Evolutionary conservation across 805 yeast genomes (phyloP), one percentile per base, ranked within the genome.

Genomic region (Danielia reshetovae): DNA sequence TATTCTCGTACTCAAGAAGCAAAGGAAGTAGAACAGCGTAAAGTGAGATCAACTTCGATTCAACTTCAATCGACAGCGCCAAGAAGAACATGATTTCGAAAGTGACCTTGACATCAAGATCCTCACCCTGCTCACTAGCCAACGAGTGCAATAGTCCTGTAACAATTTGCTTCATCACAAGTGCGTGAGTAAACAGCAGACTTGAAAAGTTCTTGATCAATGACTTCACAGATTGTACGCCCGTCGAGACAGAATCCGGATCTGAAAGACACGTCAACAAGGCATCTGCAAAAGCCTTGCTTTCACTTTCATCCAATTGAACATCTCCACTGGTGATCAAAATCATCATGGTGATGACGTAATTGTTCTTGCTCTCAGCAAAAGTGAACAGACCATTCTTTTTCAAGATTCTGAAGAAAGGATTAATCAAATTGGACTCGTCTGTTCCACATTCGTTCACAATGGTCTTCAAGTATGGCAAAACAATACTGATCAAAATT

Each of bases 221-320:
- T 0, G 80, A 66, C 46, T 72, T 80, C 32, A 82, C 63, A 11
- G 93, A 80, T 43, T 81, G 88, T 9, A 65, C 40, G 9, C 62
- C 62, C 19, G 60, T 54, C 6, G 59, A 28, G 2, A 54, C 55
- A n/a, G 57, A 35, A 2, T 52, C 58, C 0, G 34, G 32, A 5
- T 43, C 42, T 4, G 45, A 34, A 7, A 62, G 27, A 32, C 63
- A 47, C 4, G 42, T 40, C 3, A 64, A 21, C 23, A 68, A 51
- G 4, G 52, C 46, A 5, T 43, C 37, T 12, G 55, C 49, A 18
- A 65, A 35, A 4, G 27, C 26, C 2, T 29, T 29, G 0, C 59
- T 50, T 8, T 62, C 65, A 2, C 39, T 35, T 5, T 50, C 54
- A 14, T 39, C 40, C 21, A 65, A 45, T 10, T 35, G 35, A n/a